Base-by-base conservation (phyloP, 1,284 basidiomycete species). In the Malassezia yamatoensis region DNA sequence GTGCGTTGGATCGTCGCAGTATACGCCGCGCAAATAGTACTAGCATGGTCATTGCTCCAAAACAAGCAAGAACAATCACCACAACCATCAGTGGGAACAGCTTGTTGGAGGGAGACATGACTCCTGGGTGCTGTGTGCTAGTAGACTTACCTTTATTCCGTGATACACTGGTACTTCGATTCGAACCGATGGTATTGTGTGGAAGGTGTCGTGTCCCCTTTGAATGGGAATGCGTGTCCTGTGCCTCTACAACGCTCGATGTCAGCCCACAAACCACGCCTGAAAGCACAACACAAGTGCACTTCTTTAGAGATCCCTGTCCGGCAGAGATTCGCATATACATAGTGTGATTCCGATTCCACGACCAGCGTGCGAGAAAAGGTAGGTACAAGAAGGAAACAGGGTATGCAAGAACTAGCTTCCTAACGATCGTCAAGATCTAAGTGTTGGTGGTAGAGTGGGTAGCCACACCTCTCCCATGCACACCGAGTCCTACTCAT, bases 1-100 rank as follows among this genome's bases (percentile, higher is more conserved):
- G 32, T 9, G 20, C 33, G 16, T 20, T 20, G 10, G 12, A 18
- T 33, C 45, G 45, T 7, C 34, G 45, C 32, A 29, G 24, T 1
- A 18, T 15, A 29, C 37, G 41, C 4, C 21, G 51, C 2, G n/a
- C 33, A 3, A 18, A 4, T 11, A 49, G 29, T 38, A 15, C 47
- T 6, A 49, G 21, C 13, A 13, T 3, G 5, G 11, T 18, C 5
- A 51, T 24, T 15, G 32, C 24, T 1, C 45, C 9, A 6, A 34
- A 8, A n/a, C 49, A 39, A 12, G 13, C 41, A 2, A 34, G 20
- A 7, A 57, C 16, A 13, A 57, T 39, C 15, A 24, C 45, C 4
- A 48, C 44, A 13, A 57, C 36, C n/a, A 52, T 32, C 2, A 47
- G 32, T 8, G 50, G 49, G 39, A 57, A 57, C 16, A 51, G 45